Evolutionary conservation across 495 filamentous ascomycete genomes (phyloP), one percentile per base, ranked within the genome.

Genomic region (Ramalina intermedia): DNA sequence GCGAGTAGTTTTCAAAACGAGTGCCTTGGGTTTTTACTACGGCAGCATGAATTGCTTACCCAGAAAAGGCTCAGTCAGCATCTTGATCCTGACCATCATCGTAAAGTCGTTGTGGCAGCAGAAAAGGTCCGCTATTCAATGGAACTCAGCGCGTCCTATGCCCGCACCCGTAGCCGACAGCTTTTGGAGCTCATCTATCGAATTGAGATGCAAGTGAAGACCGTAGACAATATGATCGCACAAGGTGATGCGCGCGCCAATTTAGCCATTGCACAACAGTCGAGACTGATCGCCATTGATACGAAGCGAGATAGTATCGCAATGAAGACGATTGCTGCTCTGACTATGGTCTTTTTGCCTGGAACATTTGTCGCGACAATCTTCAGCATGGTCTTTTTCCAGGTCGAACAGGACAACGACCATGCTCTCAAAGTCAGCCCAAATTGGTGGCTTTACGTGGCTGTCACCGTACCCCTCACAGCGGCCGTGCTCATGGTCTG

Each of bases 331-430:
- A 69, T 78, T 23, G 72, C 74, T 8, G 61, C 68, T 3, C 54
- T 77, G 24, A 72, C 74, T 20, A 74, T 77, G 71, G 56, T 69
- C 13, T 75, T 77, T 53, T 51, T 77, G 2, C 73, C 73, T 0
- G 72, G 69, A 0, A 76, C 68, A 13, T 75, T 76, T 41, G 48
- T 69, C 8, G 64, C 68, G 50, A 45, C 50, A 18, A 38, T 52
- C 1, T 52, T 52, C 23, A 52, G 50, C n/a, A 52, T 52, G 50
- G 24, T 36, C 6, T 52, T 52, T 43, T 52, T 47, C n/a, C 46
- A 41, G 13, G 43, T 38, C 14, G 17, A 26, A 21, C 46, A 17
- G 16, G 50, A 52, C 20, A 4, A 8, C 4, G 43, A 41, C 20
- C 16, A 43, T 12, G 35, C 16, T 6, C 23, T 52, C 16, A 39